Conservation (phyloP, 2,329 filamentous ascomycete species). For the Phialemonium atrogriseum region DNA sequence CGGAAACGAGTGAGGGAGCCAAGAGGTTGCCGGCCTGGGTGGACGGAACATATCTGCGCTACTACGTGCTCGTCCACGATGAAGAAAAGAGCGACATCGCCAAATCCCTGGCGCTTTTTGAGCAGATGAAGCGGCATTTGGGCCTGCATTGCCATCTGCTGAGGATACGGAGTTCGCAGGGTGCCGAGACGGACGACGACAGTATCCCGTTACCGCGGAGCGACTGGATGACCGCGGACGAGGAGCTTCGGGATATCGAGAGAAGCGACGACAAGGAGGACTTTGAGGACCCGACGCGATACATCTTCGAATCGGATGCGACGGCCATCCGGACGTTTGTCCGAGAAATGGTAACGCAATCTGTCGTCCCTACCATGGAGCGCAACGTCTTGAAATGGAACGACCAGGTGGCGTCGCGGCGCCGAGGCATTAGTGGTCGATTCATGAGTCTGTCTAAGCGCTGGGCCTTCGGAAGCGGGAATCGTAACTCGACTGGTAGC, state of each 20-base stretch:
- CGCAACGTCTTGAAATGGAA: conserved; percentile 88
- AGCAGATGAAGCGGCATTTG: conserved; percentile 99
- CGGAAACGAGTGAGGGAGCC: conserved; percentile 71
- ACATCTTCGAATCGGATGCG: conserved; percentile 87
- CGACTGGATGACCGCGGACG: conserved; percentile 82
- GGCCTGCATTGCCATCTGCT: conserved; percentile 92
- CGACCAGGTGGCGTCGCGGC: conserved; percentile 85
- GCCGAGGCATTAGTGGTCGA: conserved; percentile 82
- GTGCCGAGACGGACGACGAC: conserved; percentile 85
- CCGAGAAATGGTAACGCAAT: conserved; percentile 91
- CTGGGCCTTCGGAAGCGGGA: conserved; percentile 71
- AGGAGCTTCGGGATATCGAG: conserved; percentile 71
- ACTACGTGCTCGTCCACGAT: conserved; percentile 94
- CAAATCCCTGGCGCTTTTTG: conserved; percentile 82
- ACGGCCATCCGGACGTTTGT: conserved; percentile 83
- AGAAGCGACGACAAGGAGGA: conserved; percentile 61
- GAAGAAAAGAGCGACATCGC: conserved; percentile 91
- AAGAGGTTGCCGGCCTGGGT: conserved; percentile 75
- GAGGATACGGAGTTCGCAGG: conserved; percentile 74
- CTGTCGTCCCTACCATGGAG: conserved; percentile 93
- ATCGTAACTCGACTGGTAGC: conserved; percentile 50
- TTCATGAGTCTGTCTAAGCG: conserved; percentile 91
- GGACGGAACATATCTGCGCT: conserved; percentile 83
- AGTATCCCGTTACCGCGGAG: conserved; percentile 71
- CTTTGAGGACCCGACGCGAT: conserved; percentile 63